Evolutionary conservation across 2,329 filamentous ascomycete species (phyloP).

Genomic region (Cadophora sp.): DNA sequence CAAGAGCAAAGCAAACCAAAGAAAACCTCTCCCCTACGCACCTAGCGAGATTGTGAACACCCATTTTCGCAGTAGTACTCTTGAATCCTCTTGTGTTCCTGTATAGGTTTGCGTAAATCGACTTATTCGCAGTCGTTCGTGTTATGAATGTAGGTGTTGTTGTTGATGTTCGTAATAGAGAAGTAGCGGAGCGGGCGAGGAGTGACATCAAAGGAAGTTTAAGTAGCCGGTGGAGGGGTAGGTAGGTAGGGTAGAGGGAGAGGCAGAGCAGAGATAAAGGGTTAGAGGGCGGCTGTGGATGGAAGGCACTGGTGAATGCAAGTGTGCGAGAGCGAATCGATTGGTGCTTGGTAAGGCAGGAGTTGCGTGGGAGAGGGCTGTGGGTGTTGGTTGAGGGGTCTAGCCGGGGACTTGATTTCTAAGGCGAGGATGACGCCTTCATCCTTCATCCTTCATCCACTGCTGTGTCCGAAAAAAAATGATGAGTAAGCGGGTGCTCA

Average conservation of each 20-base stretch:
- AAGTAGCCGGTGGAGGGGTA: slow-evolving; percentile 7
- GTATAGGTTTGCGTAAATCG: slow-evolving; percentile 5
- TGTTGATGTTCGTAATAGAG: slow-evolving; percentile 16
- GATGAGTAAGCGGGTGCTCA: slow-evolving; percentile 3
- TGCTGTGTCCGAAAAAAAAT: not conserved
- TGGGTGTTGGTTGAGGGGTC: not conserved
- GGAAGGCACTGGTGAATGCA: not conserved
- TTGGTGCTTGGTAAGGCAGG: slow-evolving; percentile 14
- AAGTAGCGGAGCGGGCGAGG: slow-evolving; percentile 8
- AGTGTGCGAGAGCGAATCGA: slow-evolving; percentile 1
- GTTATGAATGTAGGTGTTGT: not conserved
- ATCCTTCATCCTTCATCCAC: too few species aligned
- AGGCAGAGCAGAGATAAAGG: not conserved
- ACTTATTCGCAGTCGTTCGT: slow-evolving; percentile 4
- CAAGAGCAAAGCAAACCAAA: not conserved
- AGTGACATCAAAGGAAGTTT: slow-evolving; percentile 27
- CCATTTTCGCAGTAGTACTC: slow-evolving; percentile 50
- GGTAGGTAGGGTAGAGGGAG: not conserved
- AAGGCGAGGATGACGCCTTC: slow-evolving; percentile 14
- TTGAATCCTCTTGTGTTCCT: slow-evolving; percentile 40
- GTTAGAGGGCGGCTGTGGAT: slow-evolving; percentile 3
- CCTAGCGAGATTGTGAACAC: slow-evolving; percentile 53
- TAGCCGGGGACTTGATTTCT: slow-evolving; percentile 11
- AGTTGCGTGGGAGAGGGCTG: not conserved
- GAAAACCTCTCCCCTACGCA: slow-evolving; percentile 36